Evolutionary conservation across 768 basidiomycete genomes (phyloP).

Genomic region (Auriscalpium vulgare): DNA sequence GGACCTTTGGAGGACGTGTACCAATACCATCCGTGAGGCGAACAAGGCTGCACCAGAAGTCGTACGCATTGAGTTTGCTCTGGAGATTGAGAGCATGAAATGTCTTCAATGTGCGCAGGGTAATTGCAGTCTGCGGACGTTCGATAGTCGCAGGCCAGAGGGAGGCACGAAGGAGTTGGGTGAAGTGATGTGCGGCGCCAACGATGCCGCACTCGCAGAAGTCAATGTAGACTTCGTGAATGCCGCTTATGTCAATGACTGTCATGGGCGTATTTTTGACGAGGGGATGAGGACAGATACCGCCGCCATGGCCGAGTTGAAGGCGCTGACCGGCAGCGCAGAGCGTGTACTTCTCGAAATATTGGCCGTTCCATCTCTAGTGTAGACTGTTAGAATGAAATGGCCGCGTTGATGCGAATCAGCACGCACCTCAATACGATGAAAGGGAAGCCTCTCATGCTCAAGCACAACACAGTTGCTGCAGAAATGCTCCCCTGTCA

Average conservation of each 20-base stretch:
- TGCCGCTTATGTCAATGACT: too few species aligned
- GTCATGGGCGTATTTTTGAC: neutral
- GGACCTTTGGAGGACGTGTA: neutral
- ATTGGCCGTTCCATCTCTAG: neutral
- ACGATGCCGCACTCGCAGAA: neutral
- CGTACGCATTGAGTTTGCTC: neutral
- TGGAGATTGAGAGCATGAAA: neutral
- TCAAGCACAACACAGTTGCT: too few species aligned
- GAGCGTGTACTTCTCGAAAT: neutral
- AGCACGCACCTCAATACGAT: too few species aligned
- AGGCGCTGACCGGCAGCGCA: neutral
- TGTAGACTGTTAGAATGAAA: neutral
- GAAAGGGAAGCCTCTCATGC: neutral
- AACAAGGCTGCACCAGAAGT: too few species aligned
- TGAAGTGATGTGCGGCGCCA: neutral
- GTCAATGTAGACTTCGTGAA: neutral
- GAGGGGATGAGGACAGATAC: neutral
- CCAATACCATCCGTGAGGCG: neutral
- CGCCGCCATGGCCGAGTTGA: neutral
- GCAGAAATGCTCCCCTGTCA: too few species aligned
- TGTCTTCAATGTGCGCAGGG: neutral
- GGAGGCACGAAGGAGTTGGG: neutral
- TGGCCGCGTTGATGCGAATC: neutral
- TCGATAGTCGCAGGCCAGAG: neutral
- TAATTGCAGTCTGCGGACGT: neutral